These are phyloP conservation scores for Globisporangium yorkense DNA, from an alignment of 352 stramenopile genomes.

Conservation along the genomic window DNA sequence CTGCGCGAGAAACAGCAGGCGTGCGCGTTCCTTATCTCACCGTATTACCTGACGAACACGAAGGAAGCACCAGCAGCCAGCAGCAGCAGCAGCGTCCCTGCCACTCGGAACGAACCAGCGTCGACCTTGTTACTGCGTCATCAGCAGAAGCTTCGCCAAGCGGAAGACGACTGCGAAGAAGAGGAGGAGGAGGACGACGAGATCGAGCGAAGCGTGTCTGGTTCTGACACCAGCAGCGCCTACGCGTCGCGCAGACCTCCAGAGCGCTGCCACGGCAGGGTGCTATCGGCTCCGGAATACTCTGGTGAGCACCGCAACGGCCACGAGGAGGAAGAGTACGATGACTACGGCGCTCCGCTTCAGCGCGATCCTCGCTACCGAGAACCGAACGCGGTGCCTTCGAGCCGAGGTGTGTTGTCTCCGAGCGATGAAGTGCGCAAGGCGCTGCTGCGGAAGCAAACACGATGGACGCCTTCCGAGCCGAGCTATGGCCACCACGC, in stretches of 20 bases:
- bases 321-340: background rate
- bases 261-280: too few relatives aligned
- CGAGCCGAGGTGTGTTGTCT: slow-evolving; percentile 29
- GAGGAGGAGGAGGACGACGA: slow-evolving; percentile 18
- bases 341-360: background rate
- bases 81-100: slow-evolving; percentile 8
- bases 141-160: slow-evolving; percentile 9
- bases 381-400: background rate
- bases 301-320: background rate
- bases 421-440: slow-evolving; percentile 52
- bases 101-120: slow-evolving; percentile 36
- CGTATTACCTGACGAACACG: slow-evolving; percentile 43
- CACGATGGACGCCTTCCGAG: background rate
- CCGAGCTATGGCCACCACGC: background rate
- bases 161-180: slow-evolving; percentile 16
- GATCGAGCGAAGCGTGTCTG: slow-evolving; percentile 11
- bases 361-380: background rate
- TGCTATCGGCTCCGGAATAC: background rate
- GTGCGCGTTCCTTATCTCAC: slow-evolving; percentile 46
- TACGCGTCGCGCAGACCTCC: slow-evolving; percentile 2
- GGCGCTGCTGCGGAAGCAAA: slow-evolving; percentile 33
- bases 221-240: slow-evolving; percentile 7
- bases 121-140: slow-evolving; percentile 32
- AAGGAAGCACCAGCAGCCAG: slow-evolving; percentile 11
- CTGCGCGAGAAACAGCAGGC: slow-evolving; percentile 38